Evolutionary conservation across 1,139 yeast genomes (phyloP).

Genomic region (Debaryomyces psychrophilus): DNA sequence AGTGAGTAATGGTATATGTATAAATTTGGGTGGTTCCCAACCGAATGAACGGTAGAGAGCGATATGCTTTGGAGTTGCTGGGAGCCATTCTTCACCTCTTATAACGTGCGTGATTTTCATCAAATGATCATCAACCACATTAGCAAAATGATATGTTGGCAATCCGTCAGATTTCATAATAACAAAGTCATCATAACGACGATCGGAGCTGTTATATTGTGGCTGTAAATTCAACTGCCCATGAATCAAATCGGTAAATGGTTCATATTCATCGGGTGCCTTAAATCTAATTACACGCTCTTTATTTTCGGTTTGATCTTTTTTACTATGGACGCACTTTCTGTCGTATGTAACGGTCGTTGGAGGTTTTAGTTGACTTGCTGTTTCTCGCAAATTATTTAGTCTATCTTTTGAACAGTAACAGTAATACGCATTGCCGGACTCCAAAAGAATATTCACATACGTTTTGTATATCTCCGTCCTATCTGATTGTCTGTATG

Average conservation of each 20-base stretch:
- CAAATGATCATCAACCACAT: constrained; percentile 89
- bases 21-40: constrained; percentile 78
- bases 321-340: constrained; percentile 54
- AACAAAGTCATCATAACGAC: constrained; percentile 87
- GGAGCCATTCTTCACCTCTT: constrained; percentile 97
- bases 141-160: constrained; percentile 97
- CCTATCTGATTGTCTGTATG: constrained; percentile 85
- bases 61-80: constrained; percentile 93
- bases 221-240: constrained; percentile 79
- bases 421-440: constrained; percentile 83
- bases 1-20: constrained; percentile 90
- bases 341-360: constrained; percentile 93
- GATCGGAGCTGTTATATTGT: constrained; percentile 68
- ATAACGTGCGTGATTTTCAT: constrained; percentile 94
- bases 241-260: constrained; percentile 71
- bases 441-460: constrained; percentile 56
- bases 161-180: constrained; percentile 86
- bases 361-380: constrained; percentile 77
- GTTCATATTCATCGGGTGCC: constrained; percentile 71
- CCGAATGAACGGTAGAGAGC: constrained; percentile 86
- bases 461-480: constrained; percentile 62
- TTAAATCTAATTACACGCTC: constrained; percentile 59
- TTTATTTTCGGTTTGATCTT: constrained; percentile 24
- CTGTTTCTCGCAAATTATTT: constrained; percentile 66
- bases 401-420: constrained; percentile 84